Conservation (phyloP, 306 rosid species). For the Coriaria nepalensis region DNA sequence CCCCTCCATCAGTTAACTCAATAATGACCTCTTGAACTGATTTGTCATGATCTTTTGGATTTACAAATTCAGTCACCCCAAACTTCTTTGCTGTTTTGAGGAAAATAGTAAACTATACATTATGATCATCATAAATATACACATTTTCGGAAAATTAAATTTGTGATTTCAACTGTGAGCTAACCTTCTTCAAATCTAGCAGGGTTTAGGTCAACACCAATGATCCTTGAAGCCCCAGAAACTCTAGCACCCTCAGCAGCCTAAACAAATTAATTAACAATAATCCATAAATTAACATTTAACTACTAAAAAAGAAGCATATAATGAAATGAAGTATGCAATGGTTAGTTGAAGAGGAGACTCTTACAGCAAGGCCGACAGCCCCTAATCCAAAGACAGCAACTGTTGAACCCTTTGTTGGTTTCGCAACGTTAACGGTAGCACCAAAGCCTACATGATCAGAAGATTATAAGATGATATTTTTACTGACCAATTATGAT, state of each 20-base stretch:
- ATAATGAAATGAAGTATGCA: no score
- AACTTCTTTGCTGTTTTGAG: not conserved
- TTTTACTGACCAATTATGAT: no score
- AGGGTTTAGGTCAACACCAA: conserved; percentile 28
- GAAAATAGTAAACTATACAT: not conserved
- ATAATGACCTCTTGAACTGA: not conserved
- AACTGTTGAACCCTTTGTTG: conserved; percentile 21
- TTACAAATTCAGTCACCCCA: no score
- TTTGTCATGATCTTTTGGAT: not conserved
- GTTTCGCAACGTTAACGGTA: conserved; percentile 28
- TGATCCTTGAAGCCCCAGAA: conserved; percentile 23
- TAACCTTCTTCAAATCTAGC: conserved; percentile 29
- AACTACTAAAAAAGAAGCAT: no score
- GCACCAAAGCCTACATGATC: conserved; percentile 21
- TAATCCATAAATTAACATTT: no score
- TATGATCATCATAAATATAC: no score
- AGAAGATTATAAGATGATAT: not conserved
- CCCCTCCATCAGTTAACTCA: not conserved
- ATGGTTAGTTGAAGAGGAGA: no score
- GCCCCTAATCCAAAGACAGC: no score
- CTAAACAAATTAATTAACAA: no score
- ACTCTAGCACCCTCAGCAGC: conserved; percentile 43
- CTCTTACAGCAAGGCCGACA: conserved; percentile 31
- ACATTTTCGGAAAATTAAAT: no score
- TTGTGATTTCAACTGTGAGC: no score